phyloP scores from a whole-genome alignment of 2,329 filamentous ascomycete species.

The Akanthomyces muscarius region DNA sequence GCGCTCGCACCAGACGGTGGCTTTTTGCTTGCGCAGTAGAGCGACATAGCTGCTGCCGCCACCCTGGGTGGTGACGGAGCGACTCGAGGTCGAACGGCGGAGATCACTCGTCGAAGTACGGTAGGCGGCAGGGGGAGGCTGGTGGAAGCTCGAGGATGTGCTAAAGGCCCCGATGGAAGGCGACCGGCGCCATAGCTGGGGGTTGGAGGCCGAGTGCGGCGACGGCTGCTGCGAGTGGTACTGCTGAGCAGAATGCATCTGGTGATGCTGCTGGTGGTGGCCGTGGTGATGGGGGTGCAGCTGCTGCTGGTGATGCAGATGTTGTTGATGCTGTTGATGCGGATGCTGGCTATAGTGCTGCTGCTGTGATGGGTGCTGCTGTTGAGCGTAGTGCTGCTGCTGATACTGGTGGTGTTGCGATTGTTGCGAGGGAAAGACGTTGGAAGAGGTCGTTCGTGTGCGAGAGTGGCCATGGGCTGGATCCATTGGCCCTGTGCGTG shows the following conservation, averaged over 20 bases:
- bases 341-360: constrained; percentile 1
- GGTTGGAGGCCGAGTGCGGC: constrained; percentile 28
- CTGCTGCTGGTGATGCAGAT: constrained; percentile 10
- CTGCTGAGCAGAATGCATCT: constrained; percentile 21
- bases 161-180: constrained; percentile 66
- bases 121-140: constrained; percentile 53
- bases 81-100: constrained; percentile 75
- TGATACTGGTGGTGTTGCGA: background rate
- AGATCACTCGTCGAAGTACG: constrained; percentile 54
- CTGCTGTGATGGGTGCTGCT: background rate
- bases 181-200: constrained; percentile 49
- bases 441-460: constrained; percentile 55
- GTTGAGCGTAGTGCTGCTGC: background rate
- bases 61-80: constrained; percentile 55
- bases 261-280: constrained; percentile 6
- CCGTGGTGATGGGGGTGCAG: background rate
- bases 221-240: constrained; percentile 29
- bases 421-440: constrained; percentile 38
- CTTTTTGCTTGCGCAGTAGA: constrained; percentile 93
- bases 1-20: constrained; percentile 96
- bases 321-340: constrained; percentile 22
- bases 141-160: constrained; percentile 65
- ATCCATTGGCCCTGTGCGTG: constrained; percentile 31
- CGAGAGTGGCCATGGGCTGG: constrained; percentile 49
- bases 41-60: constrained; percentile 74